Conservation (phyloP, 495 filamentous ascomycete genomes). For the Tuber microsphaerosporum region DNA sequence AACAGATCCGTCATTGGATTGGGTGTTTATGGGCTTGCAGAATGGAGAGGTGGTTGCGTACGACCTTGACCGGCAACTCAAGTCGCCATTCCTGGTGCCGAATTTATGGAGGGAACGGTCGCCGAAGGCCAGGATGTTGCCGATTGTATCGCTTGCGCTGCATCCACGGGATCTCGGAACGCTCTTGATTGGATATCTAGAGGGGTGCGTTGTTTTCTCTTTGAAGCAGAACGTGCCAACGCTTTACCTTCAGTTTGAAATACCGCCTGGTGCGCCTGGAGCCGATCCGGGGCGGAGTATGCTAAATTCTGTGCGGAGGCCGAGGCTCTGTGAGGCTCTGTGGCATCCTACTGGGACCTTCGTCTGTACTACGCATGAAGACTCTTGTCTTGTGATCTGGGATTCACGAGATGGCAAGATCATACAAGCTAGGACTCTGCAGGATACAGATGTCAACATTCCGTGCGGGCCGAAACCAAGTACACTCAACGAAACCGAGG, state of each 20-base stretch:
- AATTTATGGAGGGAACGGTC: conserved; percentile 73
- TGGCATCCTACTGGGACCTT: conserved; percentile 98
- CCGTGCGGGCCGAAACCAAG: conserved; percentile 48
- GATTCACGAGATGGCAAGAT: conserved; percentile 85
- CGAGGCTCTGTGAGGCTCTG: conserved; percentile 65
- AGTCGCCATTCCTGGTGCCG: conserved; percentile 69
- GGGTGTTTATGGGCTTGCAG: conserved; percentile 70
- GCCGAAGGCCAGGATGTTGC: conserved; percentile 51
- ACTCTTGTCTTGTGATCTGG: conserved; percentile 86
- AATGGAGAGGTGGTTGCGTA: conserved; percentile 80
- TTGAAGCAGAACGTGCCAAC: conserved; percentile 78
- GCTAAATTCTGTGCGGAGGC: conserved; percentile 53
- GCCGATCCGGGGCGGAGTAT: conserved; percentile 58
- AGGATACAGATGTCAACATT: conserved; percentile 62
- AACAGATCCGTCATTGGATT: conserved; percentile 84
- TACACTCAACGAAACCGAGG: conserved; percentile 35
- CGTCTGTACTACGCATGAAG: conserved; percentile 77
- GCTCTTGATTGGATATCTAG: conserved; percentile 75
- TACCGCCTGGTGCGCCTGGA: conserved; percentile 79
- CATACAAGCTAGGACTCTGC: conserved; percentile 72
- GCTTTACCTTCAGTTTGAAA: conserved; percentile 73
- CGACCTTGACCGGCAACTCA: conserved; percentile 72
- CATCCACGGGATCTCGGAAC: conserved; percentile 92
- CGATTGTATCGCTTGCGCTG: conserved; percentile 68
- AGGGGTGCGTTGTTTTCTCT: conserved; percentile 80